A percentile compares a stretch with the other conserved stretches of the same genome.
Conservation (phyloP, 2,329 filamentous ascomycete species). For the Penicillium sp. region DNA sequence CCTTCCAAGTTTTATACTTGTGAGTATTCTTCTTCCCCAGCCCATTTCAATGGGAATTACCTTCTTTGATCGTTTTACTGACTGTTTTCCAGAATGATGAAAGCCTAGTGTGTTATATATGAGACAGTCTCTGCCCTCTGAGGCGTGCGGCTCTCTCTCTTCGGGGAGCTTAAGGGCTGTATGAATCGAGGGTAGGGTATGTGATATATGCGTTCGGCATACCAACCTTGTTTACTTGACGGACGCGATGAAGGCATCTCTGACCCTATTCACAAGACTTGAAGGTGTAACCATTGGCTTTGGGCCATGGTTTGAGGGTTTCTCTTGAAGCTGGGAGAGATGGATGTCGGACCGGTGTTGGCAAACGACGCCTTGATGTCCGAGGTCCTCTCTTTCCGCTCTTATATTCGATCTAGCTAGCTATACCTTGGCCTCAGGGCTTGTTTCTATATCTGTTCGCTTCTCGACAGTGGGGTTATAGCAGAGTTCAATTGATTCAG, state of each 20-base stretch:
- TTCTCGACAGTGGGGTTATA: neutral
- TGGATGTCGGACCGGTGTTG: slow-evolving; percentile 11
- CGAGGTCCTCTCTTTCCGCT: neutral
- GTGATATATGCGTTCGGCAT: slow-evolving; percentile 99
- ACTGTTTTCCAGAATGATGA: slow-evolving; percentile 78
- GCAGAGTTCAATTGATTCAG: neutral
- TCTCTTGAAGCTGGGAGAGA: neutral
- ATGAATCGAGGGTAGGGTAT: slow-evolving; percentile 63
- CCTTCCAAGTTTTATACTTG: slow-evolving; percentile 99
- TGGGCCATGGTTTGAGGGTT: slow-evolving; percentile 5
- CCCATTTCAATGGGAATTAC: neutral
- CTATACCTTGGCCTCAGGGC: neutral
- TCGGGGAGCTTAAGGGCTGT: slow-evolving; percentile 85
- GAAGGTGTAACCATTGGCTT: slow-evolving; percentile 39
- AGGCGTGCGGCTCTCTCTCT: slow-evolving; percentile 71
- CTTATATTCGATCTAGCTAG: neutral
- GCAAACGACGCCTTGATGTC: neutral
- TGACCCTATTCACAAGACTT: slow-evolving; percentile 61
- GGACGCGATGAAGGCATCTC: slow-evolving; percentile 98
- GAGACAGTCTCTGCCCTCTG: slow-evolving; percentile 66
- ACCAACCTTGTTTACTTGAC: slow-evolving; percentile 90
- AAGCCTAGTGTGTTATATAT: slow-evolving; percentile 95
- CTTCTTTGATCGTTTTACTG: slow-evolving; percentile 19
- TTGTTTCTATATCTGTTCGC: neutral
- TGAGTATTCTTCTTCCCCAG: slow-evolving; percentile 53